Conservation (phyloP, 129 eudicot species). For the Dittrichia graveolens region DNA sequence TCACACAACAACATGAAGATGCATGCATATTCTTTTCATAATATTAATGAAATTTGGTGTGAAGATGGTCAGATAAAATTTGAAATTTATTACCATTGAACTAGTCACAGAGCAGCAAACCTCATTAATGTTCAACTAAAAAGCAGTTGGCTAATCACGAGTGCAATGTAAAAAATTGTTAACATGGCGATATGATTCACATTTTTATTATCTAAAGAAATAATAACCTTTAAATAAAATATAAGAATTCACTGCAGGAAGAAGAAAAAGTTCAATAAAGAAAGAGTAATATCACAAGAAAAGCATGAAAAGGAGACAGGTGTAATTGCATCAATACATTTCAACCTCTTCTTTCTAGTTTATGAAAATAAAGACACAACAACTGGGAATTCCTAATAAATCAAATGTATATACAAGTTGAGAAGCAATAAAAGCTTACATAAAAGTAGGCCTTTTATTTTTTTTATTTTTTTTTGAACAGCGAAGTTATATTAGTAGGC, state of each 20-base stretch:
- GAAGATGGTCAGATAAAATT: conserved; percentile 32
- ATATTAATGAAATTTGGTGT: conserved; percentile 25
- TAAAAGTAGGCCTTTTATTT: too few species aligned
- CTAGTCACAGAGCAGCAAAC: conserved; percentile 41
- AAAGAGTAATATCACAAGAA: conserved; percentile 52
- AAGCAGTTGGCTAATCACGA: conserved; percentile 56
- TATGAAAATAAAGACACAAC: conserved; percentile 26
- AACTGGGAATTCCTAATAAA: conserved; percentile 14
- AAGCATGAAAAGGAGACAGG: conserved; percentile 40
- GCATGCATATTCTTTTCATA: conserved; percentile 20
- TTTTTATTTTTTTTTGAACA: too few species aligned
- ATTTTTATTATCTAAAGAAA: background rate
- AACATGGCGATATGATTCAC: too few species aligned
- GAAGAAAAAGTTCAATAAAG: conserved; percentile 24
- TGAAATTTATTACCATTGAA: conserved; percentile 26
- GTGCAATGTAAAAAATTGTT: conserved; percentile 30
- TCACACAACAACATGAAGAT: conserved; percentile 29
- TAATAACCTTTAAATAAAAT: conserved; percentile 14
- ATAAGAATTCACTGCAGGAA: conserved; percentile 3
- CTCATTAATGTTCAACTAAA: conserved; percentile 61
- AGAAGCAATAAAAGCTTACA: too few species aligned
- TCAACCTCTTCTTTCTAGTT: conserved; percentile 23
- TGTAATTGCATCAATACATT: conserved; percentile 1
- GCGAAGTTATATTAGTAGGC: too few species aligned
- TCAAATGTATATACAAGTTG: too few species aligned